Evolutionary conservation across 129 eudicot genomes (phyloP), one percentile per base, ranked within the genome.

Genomic region (Ambrosia trifida): DNA sequence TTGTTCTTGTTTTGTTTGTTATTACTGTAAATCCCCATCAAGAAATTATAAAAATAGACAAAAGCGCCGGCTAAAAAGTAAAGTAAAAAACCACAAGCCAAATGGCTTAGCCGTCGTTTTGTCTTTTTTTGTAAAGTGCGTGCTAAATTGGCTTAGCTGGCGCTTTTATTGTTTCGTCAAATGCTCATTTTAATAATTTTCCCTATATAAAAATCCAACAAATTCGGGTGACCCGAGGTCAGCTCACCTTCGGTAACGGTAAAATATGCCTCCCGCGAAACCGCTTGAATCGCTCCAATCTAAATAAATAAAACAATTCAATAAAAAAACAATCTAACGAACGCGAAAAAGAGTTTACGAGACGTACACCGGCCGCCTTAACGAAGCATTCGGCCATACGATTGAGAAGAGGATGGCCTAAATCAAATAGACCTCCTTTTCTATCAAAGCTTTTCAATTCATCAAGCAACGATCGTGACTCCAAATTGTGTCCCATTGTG

Each of bases 281-380:
- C 92, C 16, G 98, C 96, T 69, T 89, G 98, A 24, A 84, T 80
- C 24, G 96, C 98, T 31, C 98, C 98, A 76, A 93, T 86, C 98
- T 92, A 82, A 70, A 70, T 0, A 38, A 70, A 73, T 11, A 66
- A 44, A 32, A 57, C 2, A 35, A 35, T 14, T 50, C 41, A 8
- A 51, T 28, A 14, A 11, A 43, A 40, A 40, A 40, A 5, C 2
- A 3, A 7, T 40, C 4, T 1, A 40, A 0, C 6, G 43, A 35
- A 2, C 1, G 6, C 7, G 44, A 40, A 7, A 40, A 6, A 5
- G 44, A 40, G 44, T 40, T 6, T 2, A 0, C 0, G 11, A 28
- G 12, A 45, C 62, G 10, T 74, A 89, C 98, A 64, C 96, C 96
- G 56, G 98, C 96, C 56, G 98, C 95, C 66, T 85, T 93, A 72